Conservation (phyloP, 163 green algal genomes). For the Scenedesmus sp. region DNA sequence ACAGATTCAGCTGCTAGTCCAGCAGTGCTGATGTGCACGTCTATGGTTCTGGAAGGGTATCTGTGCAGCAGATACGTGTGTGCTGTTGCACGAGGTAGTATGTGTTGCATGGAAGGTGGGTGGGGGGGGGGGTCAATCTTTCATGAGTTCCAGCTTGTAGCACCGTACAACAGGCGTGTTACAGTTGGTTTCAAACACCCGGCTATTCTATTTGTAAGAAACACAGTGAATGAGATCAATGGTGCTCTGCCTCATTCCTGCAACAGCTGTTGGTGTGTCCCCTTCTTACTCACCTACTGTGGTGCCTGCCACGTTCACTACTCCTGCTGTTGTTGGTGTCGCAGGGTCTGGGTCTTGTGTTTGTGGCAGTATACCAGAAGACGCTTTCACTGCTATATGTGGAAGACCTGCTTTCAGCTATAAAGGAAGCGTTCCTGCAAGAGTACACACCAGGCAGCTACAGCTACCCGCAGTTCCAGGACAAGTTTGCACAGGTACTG, state of each 20-base stretch:
- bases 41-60: neutral
- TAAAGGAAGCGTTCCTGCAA: conserved; percentile 82
- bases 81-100: neutral
- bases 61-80: neutral
- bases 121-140: no score
- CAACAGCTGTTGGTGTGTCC: neutral
- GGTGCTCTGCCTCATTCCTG: neutral
- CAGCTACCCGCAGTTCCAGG: conserved; percentile 80
- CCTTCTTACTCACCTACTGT: neutral
- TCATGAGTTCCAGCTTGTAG: no score
- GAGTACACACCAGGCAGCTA: conserved; percentile 64
- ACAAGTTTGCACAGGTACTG: conserved; percentile 81
- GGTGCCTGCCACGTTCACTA: neutral
- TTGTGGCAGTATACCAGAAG: conserved; percentile 96
- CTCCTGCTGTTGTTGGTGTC: neutral
- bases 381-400: conserved; percentile 96
- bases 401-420: conserved; percentile 87
- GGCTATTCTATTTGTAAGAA: no score
- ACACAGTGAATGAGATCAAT: no score
- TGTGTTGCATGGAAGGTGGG: no score
- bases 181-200: no score
- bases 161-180: neutral
- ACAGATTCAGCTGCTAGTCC: neutral
- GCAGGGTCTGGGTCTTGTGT: conserved; percentile 92
- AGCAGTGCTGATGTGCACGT: neutral